Percentiles rank a stretch among this genome's conserved stretches.
Evolutionary conservation across 2,329 filamentous ascomycete genomes (phyloP).

Genomic region (Penicillium sp.): DNA sequence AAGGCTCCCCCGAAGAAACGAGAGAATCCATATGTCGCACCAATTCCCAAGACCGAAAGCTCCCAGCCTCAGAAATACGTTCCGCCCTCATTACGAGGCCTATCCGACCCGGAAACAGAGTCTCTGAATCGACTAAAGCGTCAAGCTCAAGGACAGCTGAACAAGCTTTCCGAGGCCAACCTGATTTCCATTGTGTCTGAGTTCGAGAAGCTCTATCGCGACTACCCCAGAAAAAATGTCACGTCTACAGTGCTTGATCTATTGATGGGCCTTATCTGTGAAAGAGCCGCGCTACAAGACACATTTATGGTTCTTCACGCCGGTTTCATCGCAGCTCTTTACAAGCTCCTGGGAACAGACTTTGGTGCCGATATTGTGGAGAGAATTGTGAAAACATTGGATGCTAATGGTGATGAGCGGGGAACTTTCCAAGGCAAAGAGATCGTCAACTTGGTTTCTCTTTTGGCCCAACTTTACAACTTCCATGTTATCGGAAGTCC

Average conservation of each 20-base stretch:
- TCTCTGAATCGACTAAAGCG: conserved; percentile 68
- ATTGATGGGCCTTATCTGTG: conserved; percentile 75
- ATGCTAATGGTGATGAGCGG: conserved; percentile 58
- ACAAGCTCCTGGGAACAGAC: conserved; percentile 83
- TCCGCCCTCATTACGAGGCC: conserved; percentile 76
- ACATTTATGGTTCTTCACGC: conserved; percentile 89
- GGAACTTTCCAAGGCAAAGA: conserved; percentile 56
- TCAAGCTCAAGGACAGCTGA: conserved; percentile 84
- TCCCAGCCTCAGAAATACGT: conserved; percentile 70
- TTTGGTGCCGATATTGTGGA: conserved; percentile 87
- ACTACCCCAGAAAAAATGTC: conserved; percentile 83
- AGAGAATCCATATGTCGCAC: conserved; percentile 90
- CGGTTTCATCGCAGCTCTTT: conserved; percentile 83
- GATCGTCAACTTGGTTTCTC: conserved; percentile 73
- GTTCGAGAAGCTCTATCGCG: conserved; percentile 79
- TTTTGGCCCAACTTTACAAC: conserved; percentile 85
- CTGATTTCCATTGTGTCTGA: conserved; percentile 80
- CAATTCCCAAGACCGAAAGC: conserved; percentile 50
- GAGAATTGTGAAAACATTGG: conserved; percentile 73
- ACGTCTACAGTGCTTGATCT: conserved; percentile 77
- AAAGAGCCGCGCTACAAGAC: conserved; percentile 75
- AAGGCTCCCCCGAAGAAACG: conserved; percentile 49
- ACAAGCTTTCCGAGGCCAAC: conserved; percentile 89
- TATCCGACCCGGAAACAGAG: conserved; percentile 65
- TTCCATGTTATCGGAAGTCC: conserved; percentile 83